Percentiles rank a stretch among this genome's conserved stretches.
phyloP scores from a whole-genome alignment of 2,329 filamentous ascomycete genomes.

The Talaromyces sp. region DNA sequence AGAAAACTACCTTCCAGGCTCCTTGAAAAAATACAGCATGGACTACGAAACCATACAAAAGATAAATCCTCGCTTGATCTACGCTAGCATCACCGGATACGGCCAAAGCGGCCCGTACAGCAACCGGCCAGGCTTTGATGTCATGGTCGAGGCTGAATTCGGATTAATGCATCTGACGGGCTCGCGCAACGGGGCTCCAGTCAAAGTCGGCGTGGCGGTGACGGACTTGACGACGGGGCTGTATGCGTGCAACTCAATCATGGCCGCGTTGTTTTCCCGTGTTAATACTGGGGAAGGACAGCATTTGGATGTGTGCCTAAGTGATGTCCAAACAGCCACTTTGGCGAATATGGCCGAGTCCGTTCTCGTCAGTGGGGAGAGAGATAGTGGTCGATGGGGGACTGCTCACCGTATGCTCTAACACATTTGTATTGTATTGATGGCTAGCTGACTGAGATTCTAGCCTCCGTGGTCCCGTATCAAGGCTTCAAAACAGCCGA shows the following conservation, averaged over 20 bases:
- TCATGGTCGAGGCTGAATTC: slow-evolving; percentile 99
- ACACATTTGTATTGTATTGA: background rate
- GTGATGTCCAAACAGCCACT: slow-evolving; percentile 91
- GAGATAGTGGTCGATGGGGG: slow-evolving; percentile 87
- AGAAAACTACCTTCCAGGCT: slow-evolving; percentile 91
- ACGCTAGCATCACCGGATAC: slow-evolving; percentile 95
- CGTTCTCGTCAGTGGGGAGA: slow-evolving; percentile 78
- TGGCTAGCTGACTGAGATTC: slow-evolving; percentile 7
- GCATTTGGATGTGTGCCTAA: slow-evolving; percentile 85
- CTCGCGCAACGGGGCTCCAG: slow-evolving; percentile 76
- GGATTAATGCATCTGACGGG: slow-evolving; percentile 99
- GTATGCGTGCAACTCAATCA: slow-evolving; percentile 91
- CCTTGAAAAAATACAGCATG: slow-evolving; percentile 82
- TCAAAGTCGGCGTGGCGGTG: slow-evolving; percentile 95
- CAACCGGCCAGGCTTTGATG: slow-evolving; percentile 86
- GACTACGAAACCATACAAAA: slow-evolving; percentile 76
- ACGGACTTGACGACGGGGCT: slow-evolving; percentile 93
- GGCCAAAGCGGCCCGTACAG: slow-evolving; percentile 91
- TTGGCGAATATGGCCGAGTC: slow-evolving; percentile 94
- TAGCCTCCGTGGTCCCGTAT: slow-evolving; percentile 93
- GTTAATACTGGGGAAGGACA: slow-evolving; percentile 73
- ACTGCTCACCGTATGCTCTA: slow-evolving; percentile 73
- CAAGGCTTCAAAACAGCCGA: slow-evolving; percentile 67
- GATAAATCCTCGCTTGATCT: slow-evolving; percentile 83
- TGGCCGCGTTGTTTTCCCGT: slow-evolving; percentile 81